phyloP scores from a whole-genome alignment of 2,329 filamentous ascomycete genomes.

The Curvularia spicifera region DNA sequence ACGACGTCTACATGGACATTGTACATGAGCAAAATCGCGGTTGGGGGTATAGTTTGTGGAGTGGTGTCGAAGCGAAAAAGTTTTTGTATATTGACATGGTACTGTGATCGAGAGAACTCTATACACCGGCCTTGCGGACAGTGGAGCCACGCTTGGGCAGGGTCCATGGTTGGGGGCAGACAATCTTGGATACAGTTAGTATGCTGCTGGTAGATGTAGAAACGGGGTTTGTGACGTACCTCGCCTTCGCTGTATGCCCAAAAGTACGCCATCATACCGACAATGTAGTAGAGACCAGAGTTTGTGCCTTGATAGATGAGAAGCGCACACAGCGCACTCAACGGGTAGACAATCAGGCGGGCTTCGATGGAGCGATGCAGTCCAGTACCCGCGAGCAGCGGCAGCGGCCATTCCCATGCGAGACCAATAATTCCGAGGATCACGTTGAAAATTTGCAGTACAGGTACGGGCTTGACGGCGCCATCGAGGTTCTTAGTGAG shows the following conservation, averaged over 20 bases:
- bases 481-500: slow-evolving; percentile 86
- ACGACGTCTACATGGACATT: slow-evolving; percentile 14
- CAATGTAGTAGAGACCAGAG: slow-evolving; percentile 86
- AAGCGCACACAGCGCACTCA: slow-evolving; percentile 74
- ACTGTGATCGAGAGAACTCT: neutral
- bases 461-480: slow-evolving; percentile 84
- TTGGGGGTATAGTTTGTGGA: slow-evolving; percentile 9
- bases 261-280: slow-evolving; percentile 87
- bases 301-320: slow-evolving; percentile 94
- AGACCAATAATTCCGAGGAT: slow-evolving; percentile 78
- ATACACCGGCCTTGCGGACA: slow-evolving; percentile 29
- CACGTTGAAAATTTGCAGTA: slow-evolving; percentile 89
- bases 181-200: slow-evolving; percentile 46
- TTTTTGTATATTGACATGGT: slow-evolving; percentile 1
- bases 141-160: slow-evolving; percentile 54
- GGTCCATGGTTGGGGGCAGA: slow-evolving; percentile 59
- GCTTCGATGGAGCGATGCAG: slow-evolving; percentile 89
- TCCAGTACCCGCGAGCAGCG: slow-evolving; percentile 73
- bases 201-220: neutral
- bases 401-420: slow-evolving; percentile 88
- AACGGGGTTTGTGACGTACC: slow-evolving; percentile 61
- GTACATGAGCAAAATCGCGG: slow-evolving; percentile 2
- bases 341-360: slow-evolving; percentile 79
- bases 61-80: slow-evolving; percentile 12
- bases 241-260: slow-evolving; percentile 98